phyloP scores from a whole-genome alignment of 108 stramenopile genomes.

The Nitzschia sp. region DNA sequence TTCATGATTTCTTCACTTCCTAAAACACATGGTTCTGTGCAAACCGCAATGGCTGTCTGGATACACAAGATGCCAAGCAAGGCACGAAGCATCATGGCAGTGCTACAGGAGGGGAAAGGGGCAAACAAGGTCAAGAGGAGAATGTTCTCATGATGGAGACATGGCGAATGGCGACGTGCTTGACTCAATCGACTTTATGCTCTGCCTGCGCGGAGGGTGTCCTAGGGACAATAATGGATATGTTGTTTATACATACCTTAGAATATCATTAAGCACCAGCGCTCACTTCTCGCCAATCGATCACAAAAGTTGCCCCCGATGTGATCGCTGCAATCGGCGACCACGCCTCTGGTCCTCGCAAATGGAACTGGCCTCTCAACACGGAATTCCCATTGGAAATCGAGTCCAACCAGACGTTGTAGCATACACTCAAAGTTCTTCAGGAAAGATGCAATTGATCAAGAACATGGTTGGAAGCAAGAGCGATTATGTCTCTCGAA shows the following conservation, averaged over 20 bases:
- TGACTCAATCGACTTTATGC: too few relatives aligned
- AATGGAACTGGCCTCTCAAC: background rate
- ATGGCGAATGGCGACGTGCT: too few relatives aligned
- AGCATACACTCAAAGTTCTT: too few relatives aligned
- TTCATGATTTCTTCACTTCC: conserved; percentile 60
- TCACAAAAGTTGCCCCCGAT: conserved; percentile 11
- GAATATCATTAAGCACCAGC: background rate
- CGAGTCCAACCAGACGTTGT: background rate
- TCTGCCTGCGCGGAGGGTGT: too few relatives aligned
- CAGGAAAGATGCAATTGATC: conserved; percentile 24
- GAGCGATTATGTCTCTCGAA: background rate
- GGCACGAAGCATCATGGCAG: too few relatives aligned
- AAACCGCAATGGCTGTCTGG: background rate
- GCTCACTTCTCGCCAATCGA: background rate
- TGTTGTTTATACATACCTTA: too few relatives aligned
- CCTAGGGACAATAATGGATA: too few relatives aligned
- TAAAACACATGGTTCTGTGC: conserved; percentile 67
- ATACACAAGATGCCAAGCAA: too few relatives aligned
- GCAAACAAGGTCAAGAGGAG: too few relatives aligned
- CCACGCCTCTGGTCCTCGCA: background rate
- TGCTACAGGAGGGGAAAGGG: too few relatives aligned
- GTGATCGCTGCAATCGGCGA: conserved; percentile 19
- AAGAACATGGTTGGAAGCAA: conserved; percentile 27
- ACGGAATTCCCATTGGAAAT: background rate
- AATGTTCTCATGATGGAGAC: too few relatives aligned